Conservation (phyloP, 108 stramenopile genomes). For the Bacterosira constricta region DNA sequence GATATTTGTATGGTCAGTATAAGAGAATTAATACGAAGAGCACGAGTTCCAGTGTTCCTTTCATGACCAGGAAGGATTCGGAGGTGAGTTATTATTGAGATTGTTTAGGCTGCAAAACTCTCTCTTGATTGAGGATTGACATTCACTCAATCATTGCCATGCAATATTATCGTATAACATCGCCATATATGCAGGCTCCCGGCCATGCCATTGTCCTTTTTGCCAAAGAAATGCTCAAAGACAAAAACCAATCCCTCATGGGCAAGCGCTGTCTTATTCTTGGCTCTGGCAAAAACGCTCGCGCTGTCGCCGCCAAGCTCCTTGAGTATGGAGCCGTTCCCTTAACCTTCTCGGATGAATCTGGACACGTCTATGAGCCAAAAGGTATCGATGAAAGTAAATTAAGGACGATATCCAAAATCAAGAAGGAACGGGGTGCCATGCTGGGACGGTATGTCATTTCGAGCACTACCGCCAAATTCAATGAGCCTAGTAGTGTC, state of each 20-base stretch:
- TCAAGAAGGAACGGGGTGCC: constrained; percentile 95
- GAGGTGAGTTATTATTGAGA: constrained; percentile 29
- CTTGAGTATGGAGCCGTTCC: constrained; percentile 95
- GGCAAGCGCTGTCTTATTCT: constrained; percentile 95
- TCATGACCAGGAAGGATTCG: constrained; percentile 52
- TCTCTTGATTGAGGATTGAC: background rate
- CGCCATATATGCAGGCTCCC: constrained; percentile 74
- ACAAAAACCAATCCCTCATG: constrained; percentile 84
- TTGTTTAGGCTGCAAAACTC: background rate
- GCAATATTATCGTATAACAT: constrained; percentile 7
- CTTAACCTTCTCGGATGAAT: constrained; percentile 91
- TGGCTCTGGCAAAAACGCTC: constrained; percentile 95
- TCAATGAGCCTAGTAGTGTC: constrained; percentile 78
- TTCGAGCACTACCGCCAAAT: constrained; percentile 85
- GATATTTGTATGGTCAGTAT: constrained; percentile 98
- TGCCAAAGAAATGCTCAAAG: constrained; percentile 87
- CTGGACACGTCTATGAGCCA: constrained; percentile 95
- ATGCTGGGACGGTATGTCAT: constrained; percentile 90
- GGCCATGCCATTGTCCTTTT: constrained; percentile 94
- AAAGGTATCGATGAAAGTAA: constrained; percentile 91
- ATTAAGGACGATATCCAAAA: constrained; percentile 87
- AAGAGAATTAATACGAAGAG: constrained; percentile 87
- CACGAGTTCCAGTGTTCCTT: constrained; percentile 54
- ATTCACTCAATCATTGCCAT: background rate
- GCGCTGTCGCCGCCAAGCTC: constrained; percentile 89